Conservation (phyloP, 2,329 filamentous ascomycete genomes). For the Pseudogymnoascus sp. region DNA sequence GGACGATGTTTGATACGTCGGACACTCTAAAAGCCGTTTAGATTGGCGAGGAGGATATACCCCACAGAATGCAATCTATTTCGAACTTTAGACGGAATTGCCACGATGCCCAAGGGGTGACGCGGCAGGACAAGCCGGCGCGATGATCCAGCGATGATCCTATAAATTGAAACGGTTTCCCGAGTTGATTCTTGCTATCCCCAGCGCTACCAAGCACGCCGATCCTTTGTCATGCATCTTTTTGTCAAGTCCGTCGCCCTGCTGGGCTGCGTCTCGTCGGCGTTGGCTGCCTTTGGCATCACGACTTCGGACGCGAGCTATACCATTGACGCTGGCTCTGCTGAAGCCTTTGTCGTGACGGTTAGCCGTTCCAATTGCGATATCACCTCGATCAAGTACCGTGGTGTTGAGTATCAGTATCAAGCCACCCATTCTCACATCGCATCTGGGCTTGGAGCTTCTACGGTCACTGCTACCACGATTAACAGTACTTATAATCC, state of each 20-base stretch:
- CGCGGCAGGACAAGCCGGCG: neutral
- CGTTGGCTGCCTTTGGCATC: conserved; percentile 36
- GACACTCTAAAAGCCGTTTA: neutral
- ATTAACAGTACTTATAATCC: conserved; percentile 1
- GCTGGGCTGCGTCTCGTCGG: conserved; percentile 14
- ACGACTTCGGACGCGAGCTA: conserved; percentile 36
- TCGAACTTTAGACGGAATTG: neutral
- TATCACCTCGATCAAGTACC: conserved; percentile 55
- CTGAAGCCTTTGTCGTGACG: conserved; percentile 43
- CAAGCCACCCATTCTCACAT: conserved; percentile 46
- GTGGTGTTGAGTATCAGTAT: conserved; percentile 52
- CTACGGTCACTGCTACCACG: conserved; percentile 39
- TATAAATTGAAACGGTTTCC: conserved; percentile 1
- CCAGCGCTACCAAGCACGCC: neutral
- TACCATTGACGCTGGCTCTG: conserved; percentile 41
- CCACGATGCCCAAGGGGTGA: neutral
- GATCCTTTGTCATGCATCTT: neutral
- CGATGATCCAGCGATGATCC: neutral
- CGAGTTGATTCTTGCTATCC: neutral
- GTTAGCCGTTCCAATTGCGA: conserved; percentile 50
- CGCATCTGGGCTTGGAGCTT: conserved; percentile 49
- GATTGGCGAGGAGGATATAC: conserved; percentile 3
- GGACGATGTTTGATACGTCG: neutral
- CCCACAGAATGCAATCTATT: neutral
- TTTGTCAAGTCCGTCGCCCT: neutral